Evolutionary conservation across 2,329 filamentous ascomycete species (phyloP).

Genomic region (Cordyceps tenuipes): DNA sequence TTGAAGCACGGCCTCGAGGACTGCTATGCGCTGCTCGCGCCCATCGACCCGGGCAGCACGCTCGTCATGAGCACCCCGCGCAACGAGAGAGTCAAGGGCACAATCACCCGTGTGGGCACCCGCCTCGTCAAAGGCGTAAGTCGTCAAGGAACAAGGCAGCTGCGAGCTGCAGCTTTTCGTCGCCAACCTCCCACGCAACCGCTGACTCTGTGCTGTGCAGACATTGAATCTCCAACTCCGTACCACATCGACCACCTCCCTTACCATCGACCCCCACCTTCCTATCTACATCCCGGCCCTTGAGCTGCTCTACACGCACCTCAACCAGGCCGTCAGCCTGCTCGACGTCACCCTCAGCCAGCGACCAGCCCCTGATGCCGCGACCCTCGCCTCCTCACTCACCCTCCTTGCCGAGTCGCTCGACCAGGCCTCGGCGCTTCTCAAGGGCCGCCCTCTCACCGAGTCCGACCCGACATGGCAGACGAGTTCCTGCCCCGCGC

Average conservation of each 20-base stretch:
- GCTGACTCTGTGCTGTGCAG: conserved; percentile 29
- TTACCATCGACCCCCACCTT: conserved; percentile 39
- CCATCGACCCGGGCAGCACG: conserved; percentile 76
- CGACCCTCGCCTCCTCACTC: conserved; percentile 47
- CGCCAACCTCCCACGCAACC: background rate
- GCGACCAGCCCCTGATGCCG: conserved; percentile 36
- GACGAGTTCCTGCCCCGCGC: conserved; percentile 32
- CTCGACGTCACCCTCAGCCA: conserved; percentile 63
- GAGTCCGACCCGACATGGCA: conserved; percentile 36
- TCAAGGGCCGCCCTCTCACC: conserved; percentile 44
- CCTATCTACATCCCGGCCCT: conserved; percentile 60
- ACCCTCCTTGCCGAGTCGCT: conserved; percentile 47
- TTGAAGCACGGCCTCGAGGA: conserved; percentile 68
- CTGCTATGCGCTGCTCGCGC: conserved; percentile 78
- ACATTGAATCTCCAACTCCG: conserved; percentile 69
- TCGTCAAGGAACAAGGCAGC: conserved; percentile 15
- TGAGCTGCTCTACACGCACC: conserved; percentile 61
- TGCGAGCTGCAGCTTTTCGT: background rate
- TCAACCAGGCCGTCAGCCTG: conserved; percentile 77
- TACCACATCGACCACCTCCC: conserved; percentile 48
- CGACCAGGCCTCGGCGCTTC: conserved; percentile 40
- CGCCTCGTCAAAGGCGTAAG: conserved; percentile 81
- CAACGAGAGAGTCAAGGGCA: conserved; percentile 86
- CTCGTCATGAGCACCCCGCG: conserved; percentile 80
- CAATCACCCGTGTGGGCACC: conserved; percentile 83